Evolutionary conservation across 805 yeast genomes (phyloP).

Genomic region (Myxozyma sirexii): DNA sequence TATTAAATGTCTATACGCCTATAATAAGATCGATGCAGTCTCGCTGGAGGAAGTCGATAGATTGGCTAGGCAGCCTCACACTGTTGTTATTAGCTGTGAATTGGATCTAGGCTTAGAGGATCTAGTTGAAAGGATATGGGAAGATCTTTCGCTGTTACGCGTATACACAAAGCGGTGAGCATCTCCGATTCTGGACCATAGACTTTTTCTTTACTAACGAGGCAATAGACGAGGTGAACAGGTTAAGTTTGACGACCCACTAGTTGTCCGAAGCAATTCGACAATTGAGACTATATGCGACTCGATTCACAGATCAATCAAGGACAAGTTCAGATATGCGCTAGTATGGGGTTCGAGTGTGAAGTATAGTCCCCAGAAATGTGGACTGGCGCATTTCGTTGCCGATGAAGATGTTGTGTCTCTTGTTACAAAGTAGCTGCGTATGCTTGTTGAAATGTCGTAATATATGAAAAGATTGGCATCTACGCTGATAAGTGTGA

Average conservation of each 20-base stretch:
- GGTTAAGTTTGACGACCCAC: conserved; percentile 85
- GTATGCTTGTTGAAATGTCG: background rate
- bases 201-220: background rate
- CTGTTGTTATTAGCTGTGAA: conserved; percentile 92
- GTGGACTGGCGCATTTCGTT: conserved; percentile 82
- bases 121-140: conserved; percentile 91
- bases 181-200: no score
- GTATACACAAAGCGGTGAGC: conserved; percentile 69
- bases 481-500: no score
- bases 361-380: conserved; percentile 94
- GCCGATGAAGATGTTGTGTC: conserved; percentile 95
- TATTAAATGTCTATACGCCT: conserved; percentile 88
- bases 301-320: conserved; percentile 88
- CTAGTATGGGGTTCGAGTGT: conserved; percentile 96
- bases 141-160: conserved; percentile 74
- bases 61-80: conserved; percentile 87
- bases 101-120: conserved; percentile 83
- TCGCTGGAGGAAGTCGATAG: conserved; percentile 92
- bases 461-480: no score
- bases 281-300: conserved; percentile 87
- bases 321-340: conserved; percentile 89
- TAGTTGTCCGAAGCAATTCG: conserved; percentile 82
- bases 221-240: conserved; percentile 65
- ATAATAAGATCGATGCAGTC: conserved; percentile 94
- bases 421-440: conserved; percentile 72